Percentiles rank a stretch among this genome's conserved stretches.
phyloP scores from a whole-genome alignment of 2,329 filamentous ascomycete species.

The Chrysosporium queenslandicum region DNA sequence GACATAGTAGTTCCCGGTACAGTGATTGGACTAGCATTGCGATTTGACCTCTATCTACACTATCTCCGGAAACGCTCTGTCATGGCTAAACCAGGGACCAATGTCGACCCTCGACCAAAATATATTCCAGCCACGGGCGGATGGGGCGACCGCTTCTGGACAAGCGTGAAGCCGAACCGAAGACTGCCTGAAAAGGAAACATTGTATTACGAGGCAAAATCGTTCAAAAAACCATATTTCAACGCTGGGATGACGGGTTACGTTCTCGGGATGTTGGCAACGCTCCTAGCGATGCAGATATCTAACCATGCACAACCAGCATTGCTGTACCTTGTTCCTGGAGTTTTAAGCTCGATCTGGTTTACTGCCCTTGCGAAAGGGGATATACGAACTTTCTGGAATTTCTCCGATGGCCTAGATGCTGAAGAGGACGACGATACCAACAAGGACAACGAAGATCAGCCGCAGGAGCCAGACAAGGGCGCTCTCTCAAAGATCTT shows the following conservation, averaged over 20 bases:
- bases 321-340: conserved; percentile 81
- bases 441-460: background rate
- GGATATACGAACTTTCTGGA: conserved; percentile 67
- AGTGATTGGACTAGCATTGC: conserved; percentile 73
- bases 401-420: conserved; percentile 59
- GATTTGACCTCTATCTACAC: conserved; percentile 82
- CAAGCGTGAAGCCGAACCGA: conserved; percentile 29
- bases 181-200: conserved; percentile 24
- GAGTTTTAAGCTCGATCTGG: conserved; percentile 67
- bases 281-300: conserved; percentile 64
- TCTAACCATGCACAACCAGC: conserved; percentile 81
- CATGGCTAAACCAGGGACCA: background rate
- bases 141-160: conserved; percentile 84
- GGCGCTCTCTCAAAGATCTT: background rate
- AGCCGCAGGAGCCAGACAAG: background rate
- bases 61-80: conserved; percentile 49
- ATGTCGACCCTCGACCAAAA: conserved; percentile 25
- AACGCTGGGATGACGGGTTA: conserved; percentile 68
- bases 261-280: conserved; percentile 62
- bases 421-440: conserved; percentile 29
- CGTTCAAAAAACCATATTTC: conserved; percentile 81
- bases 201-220: conserved; percentile 31
- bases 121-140: conserved; percentile 53
- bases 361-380: conserved; percentile 59
- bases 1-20: conserved; percentile 90